Base-by-base conservation (phyloP, 202 grass and related monocot genomes). In the Alloteropsis angusta region DNA sequence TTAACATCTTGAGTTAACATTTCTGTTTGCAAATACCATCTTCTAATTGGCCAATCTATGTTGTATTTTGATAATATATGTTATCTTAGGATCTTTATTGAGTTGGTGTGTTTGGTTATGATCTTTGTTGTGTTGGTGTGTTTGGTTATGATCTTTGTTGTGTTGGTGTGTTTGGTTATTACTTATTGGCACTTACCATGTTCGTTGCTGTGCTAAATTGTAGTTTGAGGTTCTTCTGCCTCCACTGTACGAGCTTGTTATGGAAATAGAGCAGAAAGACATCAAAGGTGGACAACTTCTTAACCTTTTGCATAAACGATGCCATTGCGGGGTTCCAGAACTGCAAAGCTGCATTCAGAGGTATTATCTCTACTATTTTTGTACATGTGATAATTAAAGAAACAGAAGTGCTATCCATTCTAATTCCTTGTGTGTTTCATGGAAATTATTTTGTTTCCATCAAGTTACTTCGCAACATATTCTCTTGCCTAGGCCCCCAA, bases 311-410 rank as follows among this genome's bases (percentile, higher is more conserved):
- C 90, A 99, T 71, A 93, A 95, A 85, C 68, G 86, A 57, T 95
- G 89, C 84, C 92, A 95, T 76, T 99, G 92, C 61, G 96, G 92
- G 8, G 88, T 95, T 71, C 92, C 96, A 76, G 96, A 99, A 88
- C 88, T 99, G 86, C 96, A 99, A 90, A 92, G 71, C 69, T 95
- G 96, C 79, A 99, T 99, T 52, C 92, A 93, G 80, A 93, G 92
- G 96, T 98, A 89, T 39, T 57, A 19, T 45, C n/a, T 87, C 45
- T 19, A 34, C 71, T 81, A 61, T 41, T 85, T 78, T 43, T 63
- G 17, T 56, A 72, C 62, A 36, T 41, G 11, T 72, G 18, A 13
- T 7, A 4, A 36, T 34, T 76, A 53, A 74, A 87, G 39, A 39
- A 76, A 62, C 36, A 57, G 4, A 65, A 76, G 9, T 16, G 1